Base-by-base conservation (phyloP, 2,329 filamentous ascomycete species). In the Aureobasidium sp. region DNA sequence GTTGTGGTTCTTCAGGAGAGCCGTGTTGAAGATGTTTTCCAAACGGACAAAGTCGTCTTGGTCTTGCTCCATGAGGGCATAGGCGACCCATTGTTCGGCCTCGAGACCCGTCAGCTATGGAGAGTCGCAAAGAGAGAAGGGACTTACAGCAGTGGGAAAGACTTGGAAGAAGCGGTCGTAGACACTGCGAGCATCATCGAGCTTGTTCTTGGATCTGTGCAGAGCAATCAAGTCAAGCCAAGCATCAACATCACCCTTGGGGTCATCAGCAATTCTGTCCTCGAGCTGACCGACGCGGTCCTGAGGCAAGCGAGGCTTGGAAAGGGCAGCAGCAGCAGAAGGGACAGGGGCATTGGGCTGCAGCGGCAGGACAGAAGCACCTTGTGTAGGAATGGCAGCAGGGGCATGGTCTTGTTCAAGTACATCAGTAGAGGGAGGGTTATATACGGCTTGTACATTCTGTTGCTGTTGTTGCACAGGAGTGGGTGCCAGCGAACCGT, bases 81-180 rank as follows among this genome's bases (percentile, higher is more conserved):
- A 96, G 41, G 85, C 81, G 35, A 90, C 83, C 90, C 90, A 98
- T 66, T 94, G 79, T 58, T 95, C 88, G 56, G 88, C 90, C 93
- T 97, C 62, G 32, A 1, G 24, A 17, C 40, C 35, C 30, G 61
- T 78, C 63, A 75, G 70, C 58, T 50, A 56, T 44, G 37, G 17
- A 30, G 29, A 24, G 24, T 8, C 3, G 24, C 35, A 37, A 3
- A 37, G 3, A 22, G 21, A 32, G 21, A 37, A 34, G 44, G 17
- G 52, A 82, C 91, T 79, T 82, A 97, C 93, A 61, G 90, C 85
- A 66, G 89, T 84, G 3, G 93, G 94, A 63, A 97, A 97, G 22
- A 91, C 76, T 59, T 86, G 81, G 60, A 97, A 77, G 68, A 97
- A 96, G 32, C 89, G 82, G 59, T 93, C 86, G 65, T 93, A 98